Conservation (phyloP, 31 red algal species). For the Asparagopsis taxiformis region DNA sequence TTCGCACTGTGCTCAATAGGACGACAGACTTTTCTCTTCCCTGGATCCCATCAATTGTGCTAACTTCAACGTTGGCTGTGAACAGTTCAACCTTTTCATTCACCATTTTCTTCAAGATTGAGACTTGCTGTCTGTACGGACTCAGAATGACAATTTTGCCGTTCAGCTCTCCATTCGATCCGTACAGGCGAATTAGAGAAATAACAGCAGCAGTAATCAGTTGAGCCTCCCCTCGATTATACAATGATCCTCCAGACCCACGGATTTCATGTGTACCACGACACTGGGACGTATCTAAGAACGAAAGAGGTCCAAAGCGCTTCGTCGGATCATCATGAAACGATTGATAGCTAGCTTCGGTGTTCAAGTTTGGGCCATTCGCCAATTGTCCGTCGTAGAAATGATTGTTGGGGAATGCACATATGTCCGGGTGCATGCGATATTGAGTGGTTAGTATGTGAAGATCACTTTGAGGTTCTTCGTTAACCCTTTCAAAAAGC, state of each 20-base stretch:
- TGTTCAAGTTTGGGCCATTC: constrained; percentile 20
- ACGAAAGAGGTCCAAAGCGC: constrained; percentile 79
- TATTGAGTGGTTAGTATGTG: constrained; percentile 56
- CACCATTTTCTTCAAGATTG: constrained; percentile 34
- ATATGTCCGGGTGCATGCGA: constrained; percentile 66
- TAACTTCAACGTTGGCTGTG: constrained; percentile 63
- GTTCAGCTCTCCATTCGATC: constrained; percentile 26
- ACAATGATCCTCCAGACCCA: constrained; percentile 49
- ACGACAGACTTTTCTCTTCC: constrained; percentile 86
- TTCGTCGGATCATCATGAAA: constrained; percentile 43
- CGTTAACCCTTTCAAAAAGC: constrained; percentile 52
- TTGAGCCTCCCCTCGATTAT: constrained; percentile 63
- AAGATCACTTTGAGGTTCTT: background rate
- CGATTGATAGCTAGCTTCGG: constrained; percentile 13
- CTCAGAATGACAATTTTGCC: constrained; percentile 72
- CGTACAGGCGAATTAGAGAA: constrained; percentile 37
- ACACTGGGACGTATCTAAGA: constrained; percentile 51
- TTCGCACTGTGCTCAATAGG: constrained; percentile 81
- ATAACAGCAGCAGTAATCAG: constrained; percentile 33
- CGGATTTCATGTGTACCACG: constrained; percentile 13
- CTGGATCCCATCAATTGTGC: constrained; percentile 88
- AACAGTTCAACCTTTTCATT: constrained; percentile 3
- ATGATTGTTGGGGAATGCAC: constrained; percentile 34
- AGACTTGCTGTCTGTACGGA: constrained; percentile 79
- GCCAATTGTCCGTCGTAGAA: constrained; percentile 54